phyloP scores from a whole-genome alignment of 495 filamentous ascomycete genomes.

The Parathielavia appendiculata region DNA sequence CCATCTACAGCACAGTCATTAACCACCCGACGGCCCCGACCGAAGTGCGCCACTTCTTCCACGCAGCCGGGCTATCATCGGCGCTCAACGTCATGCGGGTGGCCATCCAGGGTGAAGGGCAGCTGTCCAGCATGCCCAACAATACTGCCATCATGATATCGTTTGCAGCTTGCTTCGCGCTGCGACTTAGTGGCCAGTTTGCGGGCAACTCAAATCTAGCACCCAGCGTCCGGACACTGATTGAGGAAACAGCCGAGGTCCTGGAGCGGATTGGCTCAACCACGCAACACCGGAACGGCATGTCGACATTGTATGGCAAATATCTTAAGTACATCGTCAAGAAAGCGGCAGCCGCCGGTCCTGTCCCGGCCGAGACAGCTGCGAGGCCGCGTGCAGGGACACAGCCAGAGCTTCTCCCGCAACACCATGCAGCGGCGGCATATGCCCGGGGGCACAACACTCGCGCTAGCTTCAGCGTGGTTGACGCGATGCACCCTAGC shows the following conservation, averaged over 20 bases:
- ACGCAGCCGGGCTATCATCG: conserved; percentile 61
- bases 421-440: conserved; percentile 11
- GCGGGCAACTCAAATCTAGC: conserved; percentile 55
- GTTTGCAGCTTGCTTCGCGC: conserved; percentile 65
- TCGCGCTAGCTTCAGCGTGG: conserved; percentile 18
- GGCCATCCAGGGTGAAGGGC: conserved; percentile 63
- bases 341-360: conserved; percentile 23
- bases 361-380: conserved; percentile 10
- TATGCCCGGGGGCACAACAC: conserved; percentile 10
- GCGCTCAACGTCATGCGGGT: conserved; percentile 68
- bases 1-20: conserved; percentile 68
- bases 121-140: conserved; percentile 70
- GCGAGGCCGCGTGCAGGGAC: conserved; percentile 1
- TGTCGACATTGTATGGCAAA: conserved; percentile 56
- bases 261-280: conserved; percentile 62
- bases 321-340: conserved; percentile 57
- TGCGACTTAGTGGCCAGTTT: conserved; percentile 57
- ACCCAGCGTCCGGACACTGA: conserved; percentile 61
- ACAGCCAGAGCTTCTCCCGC: conserved; percentile 5
- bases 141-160: conserved; percentile 76
- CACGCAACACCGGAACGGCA: conserved; percentile 59
- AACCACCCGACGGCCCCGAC: conserved; percentile 67
- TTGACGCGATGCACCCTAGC: conserved; percentile 15
- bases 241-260: conserved; percentile 64
- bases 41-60: conserved; percentile 66